Evolutionary conservation across 176 grass and related monocot species (phyloP), one percentile per base, ranked within the genome.

Genomic region (Rhynchospora breviuscula): DNA sequence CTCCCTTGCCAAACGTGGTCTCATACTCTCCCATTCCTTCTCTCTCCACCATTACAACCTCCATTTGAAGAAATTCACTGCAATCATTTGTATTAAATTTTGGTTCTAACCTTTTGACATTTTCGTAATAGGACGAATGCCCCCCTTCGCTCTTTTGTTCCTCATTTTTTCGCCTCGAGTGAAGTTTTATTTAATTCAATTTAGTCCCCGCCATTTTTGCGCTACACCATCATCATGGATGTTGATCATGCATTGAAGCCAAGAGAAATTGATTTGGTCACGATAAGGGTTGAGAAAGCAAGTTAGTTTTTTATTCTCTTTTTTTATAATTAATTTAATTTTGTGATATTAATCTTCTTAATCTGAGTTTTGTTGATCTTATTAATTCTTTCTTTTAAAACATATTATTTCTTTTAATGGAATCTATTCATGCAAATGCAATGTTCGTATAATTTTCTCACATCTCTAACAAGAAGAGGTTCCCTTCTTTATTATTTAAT

Each of bases 241-340:
- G 44, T 53, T 82, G 45, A 67, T 81, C 79, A 62, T 31, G 17
- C 63, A 81, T 44, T 23, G 21, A 82, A 65, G 11, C 60, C 63
- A 51, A 82, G 80, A 82, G 21, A 82, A 26, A 65, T 82, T 65
- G 80, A 82, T 82, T 53, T 82, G 80, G 44, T 65, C n/a, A 65
- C 80, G 7, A 48, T 67, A 53, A 82, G 63, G 63, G 60, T 62
- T 53, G 21, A 67, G 33, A 82, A 82, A 67, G 46, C 61, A 82
- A 49, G 61, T 82, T 82, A 49, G 59, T 66, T 67, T 65, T 62
- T 82, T 33, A 3, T 17, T 66, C 8, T 25, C 40, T 81, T 46
- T 48, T 0, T 81, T 13, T 64, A 6, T 81, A 7, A n/a, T n/a
- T n/a, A n/a, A 9, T 63, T 22, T 13, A 7, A 14, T 60, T 12